Base-by-base conservation (phyloP, 78 protist genomes). In the Fonticula alba region DNA sequence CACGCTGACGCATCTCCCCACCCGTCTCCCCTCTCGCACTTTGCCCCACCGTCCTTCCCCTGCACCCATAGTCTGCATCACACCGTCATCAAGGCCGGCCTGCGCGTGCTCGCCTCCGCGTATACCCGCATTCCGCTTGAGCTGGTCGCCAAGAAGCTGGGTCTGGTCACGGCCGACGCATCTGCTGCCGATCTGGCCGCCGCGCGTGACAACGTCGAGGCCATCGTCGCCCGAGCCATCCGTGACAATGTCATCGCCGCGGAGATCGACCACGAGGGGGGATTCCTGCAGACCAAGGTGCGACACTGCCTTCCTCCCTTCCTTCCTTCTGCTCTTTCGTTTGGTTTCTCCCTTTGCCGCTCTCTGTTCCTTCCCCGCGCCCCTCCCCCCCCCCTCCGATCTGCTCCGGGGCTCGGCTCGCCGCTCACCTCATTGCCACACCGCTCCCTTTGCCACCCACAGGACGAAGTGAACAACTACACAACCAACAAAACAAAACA, bases 81-180 rank as follows among this genome's bases (percentile, higher is more conserved):
- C 59, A 89, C 80, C 74, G 97, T 92, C 40, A 85, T 92, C 59
- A 86, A 86, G 78, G 80, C 88, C 6, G 97, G 97, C 27, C 73
- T 92, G 19, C 68, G 82, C 54, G 76, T 74, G 75, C 73, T 92
- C 64, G 66, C 62, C 54, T 47, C 78, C 27, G 61, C 86, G 14
- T 92, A 92, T 59, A 71, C 87, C 9, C 69, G 87, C 62, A 88
- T 92, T 36, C 66, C 92, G 10, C 70, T 86, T 19, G 43, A 20
- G 11, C 93, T 86, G 22, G 49, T 92, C 43, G 66, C 82, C 41
- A 27, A 13, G 29, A 86, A 89, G 74, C 80, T 92, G 49, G 36
- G 59, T 15, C 84, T 92, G 36, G 93, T 9, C 43, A 38, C 17
- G 17, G 43, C 43, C 43, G 43, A 38, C 17, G 43, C n/a, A n/a